Evolutionary conservation across 2,329 filamentous ascomycete genomes (phyloP).

Genomic region (Delphinella strobiligena): DNA sequence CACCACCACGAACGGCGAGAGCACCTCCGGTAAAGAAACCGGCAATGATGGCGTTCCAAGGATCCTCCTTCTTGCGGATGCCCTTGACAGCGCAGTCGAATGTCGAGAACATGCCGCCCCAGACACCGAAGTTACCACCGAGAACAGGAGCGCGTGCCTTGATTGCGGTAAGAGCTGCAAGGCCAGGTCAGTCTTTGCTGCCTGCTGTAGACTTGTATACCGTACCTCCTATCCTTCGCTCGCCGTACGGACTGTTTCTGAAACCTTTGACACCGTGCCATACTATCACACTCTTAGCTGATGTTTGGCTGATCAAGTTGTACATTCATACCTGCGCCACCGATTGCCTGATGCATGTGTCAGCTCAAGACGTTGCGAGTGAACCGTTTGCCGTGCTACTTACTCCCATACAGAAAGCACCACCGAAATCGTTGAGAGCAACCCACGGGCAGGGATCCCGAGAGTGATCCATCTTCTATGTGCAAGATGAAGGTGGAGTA

Average conservation of each 20-base stretch:
- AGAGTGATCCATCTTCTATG: conserved; percentile 64
- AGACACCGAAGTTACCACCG: conserved; percentile 95
- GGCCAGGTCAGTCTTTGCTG: not conserved
- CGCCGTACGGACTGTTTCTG: conserved; percentile 54
- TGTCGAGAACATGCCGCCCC: conserved; percentile 91
- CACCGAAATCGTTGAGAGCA: conserved; percentile 92
- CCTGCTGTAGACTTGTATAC: not conserved
- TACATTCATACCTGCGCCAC: conserved; percentile 21
- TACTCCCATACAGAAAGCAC: conserved; percentile 95
- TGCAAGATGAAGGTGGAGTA: not conserved
- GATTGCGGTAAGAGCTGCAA: conserved; percentile 70
- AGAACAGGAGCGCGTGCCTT: conserved; percentile 94
- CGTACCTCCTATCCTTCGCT: conserved; percentile 74
- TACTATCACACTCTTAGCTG: conserved; percentile 66
- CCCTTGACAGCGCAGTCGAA: conserved; percentile 97
- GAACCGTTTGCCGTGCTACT: no score
- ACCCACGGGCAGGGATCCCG: conserved; percentile 80
- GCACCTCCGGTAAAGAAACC: conserved; percentile 94
- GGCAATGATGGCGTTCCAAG: conserved; percentile 94
- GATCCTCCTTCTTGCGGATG: conserved; percentile 79
- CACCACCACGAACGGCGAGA: conserved; percentile 81
- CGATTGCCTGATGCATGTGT: conserved; percentile 21
- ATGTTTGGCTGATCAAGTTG: conserved; percentile 1
- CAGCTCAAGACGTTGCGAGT: no score
- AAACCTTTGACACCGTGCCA: conserved; percentile 89